Conservation (phyloP, 2,329 filamentous ascomycete genomes). For the Phaeosphaeriaceae sp. region DNA sequence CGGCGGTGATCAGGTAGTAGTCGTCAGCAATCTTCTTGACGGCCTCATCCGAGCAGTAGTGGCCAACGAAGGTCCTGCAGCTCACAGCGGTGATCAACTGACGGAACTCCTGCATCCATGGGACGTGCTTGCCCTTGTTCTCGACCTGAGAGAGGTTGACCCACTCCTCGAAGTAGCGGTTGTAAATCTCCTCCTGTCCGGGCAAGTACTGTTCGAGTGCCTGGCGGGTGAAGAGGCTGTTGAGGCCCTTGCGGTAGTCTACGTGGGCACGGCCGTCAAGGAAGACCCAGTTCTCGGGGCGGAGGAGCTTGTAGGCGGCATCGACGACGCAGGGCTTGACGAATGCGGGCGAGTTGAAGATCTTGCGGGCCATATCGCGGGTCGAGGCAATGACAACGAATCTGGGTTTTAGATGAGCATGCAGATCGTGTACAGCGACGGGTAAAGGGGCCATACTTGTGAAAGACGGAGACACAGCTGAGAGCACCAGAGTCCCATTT, state of each 20-base stretch:
- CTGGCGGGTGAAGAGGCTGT: conserved; percentile 90
- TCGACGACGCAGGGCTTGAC: conserved; percentile 98
- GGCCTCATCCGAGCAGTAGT: conserved; percentile 90
- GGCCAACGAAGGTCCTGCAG: conserved; percentile 94
- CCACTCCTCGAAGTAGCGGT: conserved; percentile 83
- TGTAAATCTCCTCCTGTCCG: conserved; percentile 90
- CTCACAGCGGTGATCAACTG: conserved; percentile 95
- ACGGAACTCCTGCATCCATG: conserved; percentile 92
- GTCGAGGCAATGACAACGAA: conserved; percentile 97
- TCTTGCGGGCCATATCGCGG: conserved; percentile 93
- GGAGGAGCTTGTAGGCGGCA: conserved; percentile 89
- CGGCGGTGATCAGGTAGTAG: conserved; percentile 95
- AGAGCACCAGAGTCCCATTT: conserved; percentile 93
- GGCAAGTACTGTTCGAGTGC: conserved; percentile 89
- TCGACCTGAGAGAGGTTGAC: conserved; percentile 74
- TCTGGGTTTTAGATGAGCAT: conserved; percentile 56
- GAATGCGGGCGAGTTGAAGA: conserved; percentile 91
- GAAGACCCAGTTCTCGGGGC: conserved; percentile 95
- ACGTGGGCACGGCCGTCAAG: conserved; percentile 93
- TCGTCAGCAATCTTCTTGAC: conserved; percentile 96
- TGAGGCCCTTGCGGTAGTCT: conserved; percentile 96
- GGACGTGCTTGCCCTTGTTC: conserved; percentile 74
- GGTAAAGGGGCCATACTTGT: conserved; percentile 72
- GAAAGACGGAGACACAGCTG: conserved; percentile 98
- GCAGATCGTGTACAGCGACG: not conserved